phyloP scores from a whole-genome alignment of 202 grass and related monocot species.

The Digitaria exilis region DNA sequence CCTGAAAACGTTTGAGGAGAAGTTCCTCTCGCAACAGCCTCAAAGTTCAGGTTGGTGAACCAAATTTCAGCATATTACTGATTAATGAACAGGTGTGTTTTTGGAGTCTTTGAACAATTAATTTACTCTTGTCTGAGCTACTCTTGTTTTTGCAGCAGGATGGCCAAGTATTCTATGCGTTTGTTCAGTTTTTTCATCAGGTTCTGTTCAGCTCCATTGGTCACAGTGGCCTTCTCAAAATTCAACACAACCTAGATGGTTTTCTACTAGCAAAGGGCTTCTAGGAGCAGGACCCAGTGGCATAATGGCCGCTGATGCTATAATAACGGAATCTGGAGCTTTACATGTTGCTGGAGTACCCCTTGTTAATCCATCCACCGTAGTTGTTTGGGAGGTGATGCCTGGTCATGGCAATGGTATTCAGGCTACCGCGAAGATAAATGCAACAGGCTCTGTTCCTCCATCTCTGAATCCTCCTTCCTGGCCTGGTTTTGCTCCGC shows the following conservation, averaged over 20 bases:
- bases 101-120: not conserved
- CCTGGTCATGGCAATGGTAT: constrained; percentile 91
- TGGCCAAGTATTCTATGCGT: constrained; percentile 91
- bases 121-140: constrained; percentile 46
- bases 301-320: constrained; percentile 98
- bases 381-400: constrained; percentile 99
- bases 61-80: constrained; percentile 5
- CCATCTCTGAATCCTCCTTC: constrained; percentile 85
- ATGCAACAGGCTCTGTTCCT: constrained; percentile 64
- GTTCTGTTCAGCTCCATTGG: constrained; percentile 99
- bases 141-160: constrained; percentile 66
- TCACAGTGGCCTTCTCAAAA: constrained; percentile 84
- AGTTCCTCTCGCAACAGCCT: constrained; percentile 79
- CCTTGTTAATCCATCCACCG: constrained; percentile 98
- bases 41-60: constrained; percentile 77
- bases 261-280: constrained; percentile 96
- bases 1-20: constrained; percentile 82
- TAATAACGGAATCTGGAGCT: constrained; percentile 87
- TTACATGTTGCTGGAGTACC: constrained; percentile 98
- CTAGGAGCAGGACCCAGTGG: constrained; percentile 95
- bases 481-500: constrained; percentile 80
- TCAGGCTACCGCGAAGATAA: constrained; percentile 86
- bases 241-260: constrained; percentile 77
- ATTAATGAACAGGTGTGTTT: constrained; percentile 11
- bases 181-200: constrained; percentile 98